Evolutionary conservation across 2,329 filamentous ascomycete genomes (phyloP), one percentile per base, ranked within the genome.

Genomic region (Aspergillus sergii): DNA sequence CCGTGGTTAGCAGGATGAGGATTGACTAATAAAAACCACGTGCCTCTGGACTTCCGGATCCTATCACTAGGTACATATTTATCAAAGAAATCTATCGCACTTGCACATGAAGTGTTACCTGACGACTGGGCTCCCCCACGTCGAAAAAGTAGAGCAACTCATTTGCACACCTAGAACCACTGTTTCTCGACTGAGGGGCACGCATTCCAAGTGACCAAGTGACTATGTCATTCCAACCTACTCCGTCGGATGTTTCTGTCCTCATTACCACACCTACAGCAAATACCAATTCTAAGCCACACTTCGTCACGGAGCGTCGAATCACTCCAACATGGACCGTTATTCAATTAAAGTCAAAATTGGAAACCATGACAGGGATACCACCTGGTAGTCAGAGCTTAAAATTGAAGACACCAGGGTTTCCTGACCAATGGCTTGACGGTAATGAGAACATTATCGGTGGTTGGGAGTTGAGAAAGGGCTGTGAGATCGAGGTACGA

Each of bases 241-340:
- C 78, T 0, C 77, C 78, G 4, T 61, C 68, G 55, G 79, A 81
- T 67, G 68, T 80, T 34, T 74, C 78, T 51, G 77, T 80, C 62
- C 69, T 77, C 48, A 76, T 81, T 60, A 77, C 77, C 53, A 75
- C 76, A 39, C 70, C 77, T 8, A 60, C 68, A 57, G 48, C 58
- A 21, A 60, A 59, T 36, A 39, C 66, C 60, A 57, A 66, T 39
- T 63, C 66, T 16, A 68, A 74, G 46, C 76, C 78, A 3, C 70
- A 74, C 21, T 76, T 82, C 55, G 87, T 89, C 56, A 94, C 93
- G 58, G 95, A 99, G 81, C 91, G 94, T 65, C 92, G 95, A 69
- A 89, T 98, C 76, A 94, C 92, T 30, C 94, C 94, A 16, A 90
- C 94, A 69, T 99, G 95, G 95, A 90, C 90, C 65, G 90, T 99